Conservation (phyloP, 352 stramenopile genomes). For the Aphanomyces euteiches region DNA sequence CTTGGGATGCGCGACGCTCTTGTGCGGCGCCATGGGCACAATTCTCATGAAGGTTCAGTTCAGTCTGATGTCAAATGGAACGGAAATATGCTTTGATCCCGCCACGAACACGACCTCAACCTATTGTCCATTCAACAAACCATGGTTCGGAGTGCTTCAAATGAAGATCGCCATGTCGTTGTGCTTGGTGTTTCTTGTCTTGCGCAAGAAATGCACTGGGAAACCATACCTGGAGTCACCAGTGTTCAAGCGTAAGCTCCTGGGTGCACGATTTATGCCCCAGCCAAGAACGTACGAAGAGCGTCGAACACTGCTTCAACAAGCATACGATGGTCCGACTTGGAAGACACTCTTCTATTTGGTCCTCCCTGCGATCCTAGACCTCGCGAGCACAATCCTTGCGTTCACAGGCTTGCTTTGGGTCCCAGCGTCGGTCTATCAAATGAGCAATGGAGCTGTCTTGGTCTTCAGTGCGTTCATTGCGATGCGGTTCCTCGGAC, state of each 20-base stretch:
- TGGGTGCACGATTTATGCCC: conserved; percentile 21
- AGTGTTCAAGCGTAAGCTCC: conserved; percentile 29
- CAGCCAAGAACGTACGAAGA: conserved; percentile 28
- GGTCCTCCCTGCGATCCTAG: conserved; percentile 36
- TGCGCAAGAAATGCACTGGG: conserved; percentile 4
- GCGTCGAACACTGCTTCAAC: conserved; percentile 21
- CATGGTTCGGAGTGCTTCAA: conserved; percentile 31
- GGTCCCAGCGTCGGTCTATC: conserved; percentile 39
- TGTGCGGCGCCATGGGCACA: conserved; percentile 21
- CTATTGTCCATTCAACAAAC: conserved; percentile 29
- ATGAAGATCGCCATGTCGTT: conserved; percentile 33
- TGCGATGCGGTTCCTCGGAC: conserved; percentile 39
- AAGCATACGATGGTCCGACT: conserved; percentile 25
- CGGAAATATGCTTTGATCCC: conserved; percentile 3
- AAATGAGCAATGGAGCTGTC: conserved; percentile 46
- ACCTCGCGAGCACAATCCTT: conserved; percentile 37
- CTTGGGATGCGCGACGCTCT: conserved; percentile 5
- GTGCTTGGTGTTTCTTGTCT: conserved; percentile 21
- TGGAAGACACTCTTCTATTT: conserved; percentile 20
- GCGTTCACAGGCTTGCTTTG: conserved; percentile 43
- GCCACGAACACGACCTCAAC: background rate
- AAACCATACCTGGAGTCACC: conserved; percentile 22
- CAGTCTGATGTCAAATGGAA: conserved; percentile 1
- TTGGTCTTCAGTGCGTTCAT: conserved; percentile 44
- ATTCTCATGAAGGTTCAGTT: conserved; percentile 29